Evolutionary conservation across 495 filamentous ascomycete genomes (phyloP).

Genomic region (Aspergillus indologenus): DNA sequence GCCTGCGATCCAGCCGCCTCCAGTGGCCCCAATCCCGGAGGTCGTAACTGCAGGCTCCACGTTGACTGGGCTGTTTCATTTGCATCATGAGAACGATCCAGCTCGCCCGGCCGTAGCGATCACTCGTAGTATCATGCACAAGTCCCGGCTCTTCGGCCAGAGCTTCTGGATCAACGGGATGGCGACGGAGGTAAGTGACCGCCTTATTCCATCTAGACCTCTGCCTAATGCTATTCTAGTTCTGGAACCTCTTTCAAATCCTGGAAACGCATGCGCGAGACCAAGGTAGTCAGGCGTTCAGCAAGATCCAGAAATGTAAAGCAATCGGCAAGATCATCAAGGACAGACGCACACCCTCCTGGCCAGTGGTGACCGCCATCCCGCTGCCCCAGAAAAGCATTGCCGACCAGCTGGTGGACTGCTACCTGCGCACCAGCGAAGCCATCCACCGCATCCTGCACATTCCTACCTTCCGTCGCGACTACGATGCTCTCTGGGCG

Average conservation of each 20-base stretch:
- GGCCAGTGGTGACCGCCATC: slow-evolving; percentile 33
- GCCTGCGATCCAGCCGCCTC: neutral
- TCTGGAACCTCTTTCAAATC: slow-evolving; percentile 36
- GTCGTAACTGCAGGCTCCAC: slow-evolving; percentile 27
- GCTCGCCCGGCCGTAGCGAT: slow-evolving; percentile 24
- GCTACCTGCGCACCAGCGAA: slow-evolving; percentile 44
- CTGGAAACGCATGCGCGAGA: slow-evolving; percentile 38
- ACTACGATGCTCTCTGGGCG: slow-evolving; percentile 30
- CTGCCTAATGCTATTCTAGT: slow-evolving; percentile 23
- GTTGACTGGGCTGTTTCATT: slow-evolving; percentile 27
- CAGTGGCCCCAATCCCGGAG: slow-evolving; percentile 19
- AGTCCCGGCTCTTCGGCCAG: slow-evolving; percentile 52
- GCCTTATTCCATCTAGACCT: neutral
- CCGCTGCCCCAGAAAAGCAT: slow-evolving; percentile 45
- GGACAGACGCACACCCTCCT: slow-evolving; percentile 34
- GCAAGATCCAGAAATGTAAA: slow-evolving; percentile 44
- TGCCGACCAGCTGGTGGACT: slow-evolving; percentile 36
- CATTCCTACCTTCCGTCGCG: slow-evolving; percentile 51
- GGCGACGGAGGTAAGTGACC: slow-evolving; percentile 34
- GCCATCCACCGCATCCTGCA: slow-evolving; percentile 54
- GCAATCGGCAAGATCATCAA: slow-evolving; percentile 45
- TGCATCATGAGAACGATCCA: slow-evolving; percentile 27
- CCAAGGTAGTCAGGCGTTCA: slow-evolving; percentile 31
- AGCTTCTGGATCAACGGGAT: slow-evolving; percentile 52
- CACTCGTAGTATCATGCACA: slow-evolving; percentile 45